Percentiles rank a stretch among this genome's conserved stretches.
phyloP scores from a whole-genome alignment of 257 asterid genomes.

The Datura wrightii region DNA sequence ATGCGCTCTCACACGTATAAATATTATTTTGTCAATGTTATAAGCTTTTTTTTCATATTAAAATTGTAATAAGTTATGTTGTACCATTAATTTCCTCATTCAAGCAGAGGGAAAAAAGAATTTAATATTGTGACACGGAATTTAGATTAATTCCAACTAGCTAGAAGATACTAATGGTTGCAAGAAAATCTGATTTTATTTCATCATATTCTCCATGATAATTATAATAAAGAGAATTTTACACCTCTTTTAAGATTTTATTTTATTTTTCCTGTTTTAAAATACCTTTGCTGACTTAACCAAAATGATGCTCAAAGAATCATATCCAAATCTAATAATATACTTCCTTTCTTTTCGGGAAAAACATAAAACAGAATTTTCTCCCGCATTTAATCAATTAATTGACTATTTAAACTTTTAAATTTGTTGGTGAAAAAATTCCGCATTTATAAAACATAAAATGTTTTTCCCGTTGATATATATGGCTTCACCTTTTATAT shows the following conservation, averaged over 20 bases:
- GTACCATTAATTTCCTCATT: not conserved
- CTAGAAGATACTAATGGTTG: not conserved
- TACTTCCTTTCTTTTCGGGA: not conserved
- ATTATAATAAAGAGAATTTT: not conserved
- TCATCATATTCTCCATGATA: not conserved
- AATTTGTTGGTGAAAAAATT: too few species aligned
- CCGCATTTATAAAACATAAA: not conserved
- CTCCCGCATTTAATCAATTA: too few species aligned
- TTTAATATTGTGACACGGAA: too few species aligned
- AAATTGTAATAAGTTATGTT: not conserved
- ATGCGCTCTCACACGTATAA: not conserved
- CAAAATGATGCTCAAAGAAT: not conserved
- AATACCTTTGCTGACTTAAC: not conserved
- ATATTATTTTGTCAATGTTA: not conserved
- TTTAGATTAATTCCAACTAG: not conserved
- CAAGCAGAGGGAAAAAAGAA: not conserved
- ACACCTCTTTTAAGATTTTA: not conserved
- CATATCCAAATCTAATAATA: not conserved
- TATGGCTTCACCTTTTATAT: not conserved
- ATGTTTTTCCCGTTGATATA: not conserved
- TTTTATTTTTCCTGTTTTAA: not conserved
- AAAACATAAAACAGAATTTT: not conserved
- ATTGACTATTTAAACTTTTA: too few species aligned
- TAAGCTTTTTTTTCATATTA: not conserved
- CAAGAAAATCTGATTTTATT: not conserved